phyloP scores from a whole-genome alignment of 2,329 filamentous ascomycete genomes.

The Xylaria sp. region DNA sequence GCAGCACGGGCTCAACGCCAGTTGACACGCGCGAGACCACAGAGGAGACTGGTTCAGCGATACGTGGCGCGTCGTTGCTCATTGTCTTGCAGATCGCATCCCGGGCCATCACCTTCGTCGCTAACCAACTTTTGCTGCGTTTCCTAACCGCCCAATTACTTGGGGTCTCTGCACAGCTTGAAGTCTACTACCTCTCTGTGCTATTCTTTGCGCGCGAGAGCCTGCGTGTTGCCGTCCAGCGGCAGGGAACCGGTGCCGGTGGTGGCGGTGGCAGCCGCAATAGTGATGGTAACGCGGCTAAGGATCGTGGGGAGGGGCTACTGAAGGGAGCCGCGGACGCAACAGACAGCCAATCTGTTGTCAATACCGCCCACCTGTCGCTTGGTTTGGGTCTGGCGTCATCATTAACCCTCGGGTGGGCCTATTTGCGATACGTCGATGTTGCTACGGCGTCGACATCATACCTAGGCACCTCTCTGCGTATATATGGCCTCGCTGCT shows the following conservation, averaged over 20 bases:
- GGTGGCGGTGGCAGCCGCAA: not conserved
- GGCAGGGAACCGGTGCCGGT: conserved; percentile 62
- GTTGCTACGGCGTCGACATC: conserved; percentile 66
- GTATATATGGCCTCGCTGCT: conserved; percentile 67
- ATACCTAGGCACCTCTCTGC: conserved; percentile 67
- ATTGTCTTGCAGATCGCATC: conserved; percentile 89
- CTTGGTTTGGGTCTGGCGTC: conserved; percentile 74
- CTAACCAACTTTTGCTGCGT: conserved; percentile 91
- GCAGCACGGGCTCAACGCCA: conserved; percentile 1
- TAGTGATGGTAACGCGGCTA: not conserved
- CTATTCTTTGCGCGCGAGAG: conserved; percentile 95
- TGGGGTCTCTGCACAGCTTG: conserved; percentile 87
- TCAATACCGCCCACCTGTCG: conserved; percentile 89
- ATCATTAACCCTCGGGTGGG: conserved; percentile 70
- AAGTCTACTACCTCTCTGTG: conserved; percentile 92
- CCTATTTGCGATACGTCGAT: conserved; percentile 70
- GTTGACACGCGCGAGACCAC: conserved; percentile 1
- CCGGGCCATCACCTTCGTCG: conserved; percentile 87
- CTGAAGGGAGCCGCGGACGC: conserved; percentile 36
- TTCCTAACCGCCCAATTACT: conserved; percentile 87
- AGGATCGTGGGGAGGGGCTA: not conserved
- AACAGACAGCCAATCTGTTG: conserved; percentile 74
- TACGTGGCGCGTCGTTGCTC: conserved; percentile 83
- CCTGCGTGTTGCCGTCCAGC: conserved; percentile 88
- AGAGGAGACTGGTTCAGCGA: conserved; percentile 49